phyloP scores from a whole-genome alignment of 495 filamentous ascomycete genomes.

The Chlorociboria aeruginascens region DNA sequence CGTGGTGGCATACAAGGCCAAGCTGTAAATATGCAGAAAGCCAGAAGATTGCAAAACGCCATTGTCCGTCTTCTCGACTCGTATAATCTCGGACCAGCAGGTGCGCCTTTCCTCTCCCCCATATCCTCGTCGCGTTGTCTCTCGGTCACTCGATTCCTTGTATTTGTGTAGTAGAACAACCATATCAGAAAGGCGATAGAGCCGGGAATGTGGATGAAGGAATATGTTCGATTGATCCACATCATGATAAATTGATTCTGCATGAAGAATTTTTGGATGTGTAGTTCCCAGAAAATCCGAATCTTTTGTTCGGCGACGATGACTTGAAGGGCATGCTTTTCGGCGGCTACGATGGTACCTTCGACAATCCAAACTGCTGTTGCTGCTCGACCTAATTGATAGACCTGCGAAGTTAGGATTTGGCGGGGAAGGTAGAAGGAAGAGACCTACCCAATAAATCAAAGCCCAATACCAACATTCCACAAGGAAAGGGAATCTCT shows the following conservation, averaged over 20 bases:
- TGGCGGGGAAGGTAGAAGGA: neutral
- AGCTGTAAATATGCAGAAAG: conserved; percentile 64
- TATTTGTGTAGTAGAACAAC: conserved; percentile 55
- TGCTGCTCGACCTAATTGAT: conserved; percentile 51
- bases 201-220: conserved; percentile 73
- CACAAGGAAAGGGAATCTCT: conserved; percentile 61
- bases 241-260: conserved; percentile 29
- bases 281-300: conserved; percentile 43
- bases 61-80: conserved; percentile 54
- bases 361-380: conserved; percentile 47
- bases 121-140: conserved; percentile 26
- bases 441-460: conserved; percentile 44
- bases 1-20: conserved; percentile 79
- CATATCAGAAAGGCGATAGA: conserved; percentile 60
- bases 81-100: conserved; percentile 36
- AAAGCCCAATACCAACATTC: conserved; percentile 77
- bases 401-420: conserved; percentile 31
- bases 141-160: conserved; percentile 26
- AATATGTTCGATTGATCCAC: conserved; percentile 55
- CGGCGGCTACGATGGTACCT: conserved; percentile 43
- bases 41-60: conserved; percentile 62
- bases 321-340: conserved; percentile 44
- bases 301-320: conserved; percentile 41
- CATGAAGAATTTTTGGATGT: conserved; percentile 44
- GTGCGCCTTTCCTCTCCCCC: conserved; percentile 16